Evolutionary conservation across 306 rosid species (phyloP), one percentile per base, ranked within the genome.

Genomic region (Cicer yamashitae): DNA sequence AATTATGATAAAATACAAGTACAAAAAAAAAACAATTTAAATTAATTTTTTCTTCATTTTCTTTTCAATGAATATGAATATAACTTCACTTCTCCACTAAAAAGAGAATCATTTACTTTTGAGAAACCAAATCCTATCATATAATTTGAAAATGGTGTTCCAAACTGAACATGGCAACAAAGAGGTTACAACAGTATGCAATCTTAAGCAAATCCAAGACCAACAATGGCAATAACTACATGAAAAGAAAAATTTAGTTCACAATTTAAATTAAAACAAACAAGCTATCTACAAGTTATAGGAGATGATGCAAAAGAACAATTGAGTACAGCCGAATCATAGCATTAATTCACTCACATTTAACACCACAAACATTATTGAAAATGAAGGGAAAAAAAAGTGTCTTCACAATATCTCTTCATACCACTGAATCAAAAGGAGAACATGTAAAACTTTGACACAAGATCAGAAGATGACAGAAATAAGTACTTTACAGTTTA

Each of bases 281-380:
- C 84, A 46, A 30, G 68, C 82, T 83, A 86, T 86, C 86, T 82
- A 80, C 84, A 81, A 46, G 82, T 76, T 64, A 74, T 46, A 70
- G 46, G 46, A 56, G 62, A 67, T 67, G 44, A 71, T 37, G 64
- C 73, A 60, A 51, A 58, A 83, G 45, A 48, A 6, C n/a, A 67
- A 67, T 47, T 37, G 79, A 77, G 38, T 74, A 46, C 61, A 67
- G 76, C 72, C 66, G 75, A 53, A 53, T 63, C 71, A 69, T 56
- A 52, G 77, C 61, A 77, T 63, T 43, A 67, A 45, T 67, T 67
- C 56, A 62, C 86, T 77, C 76, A 12, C 62, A 54, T 58, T 71
- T 75, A 78, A 58, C 78, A 80, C 58, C 61, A 37, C 52, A 60
- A 68, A 11, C 79, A 71, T 47, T 8, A 40, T 71, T 70, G 71